Evolutionary conservation across 2,329 filamentous ascomycete species (phyloP), one percentile per base, ranked within the genome.

Genomic region (Cyphellophora europaea): DNA sequence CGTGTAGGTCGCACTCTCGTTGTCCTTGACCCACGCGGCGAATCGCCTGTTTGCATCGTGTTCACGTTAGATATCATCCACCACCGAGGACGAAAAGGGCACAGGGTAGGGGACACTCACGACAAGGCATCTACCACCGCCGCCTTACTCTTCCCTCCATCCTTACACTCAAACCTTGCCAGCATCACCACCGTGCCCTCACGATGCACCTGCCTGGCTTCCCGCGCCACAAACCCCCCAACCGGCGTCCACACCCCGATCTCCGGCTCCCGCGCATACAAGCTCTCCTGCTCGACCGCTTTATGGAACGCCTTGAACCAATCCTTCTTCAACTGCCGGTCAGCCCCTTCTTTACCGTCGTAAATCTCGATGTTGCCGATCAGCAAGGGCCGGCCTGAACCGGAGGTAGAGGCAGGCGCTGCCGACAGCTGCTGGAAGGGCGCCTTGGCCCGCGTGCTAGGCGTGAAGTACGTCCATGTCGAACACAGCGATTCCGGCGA

Each of bases 391-490:
- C n/a, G n/a, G n/a, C n/a, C n/a, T n/a, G n/a, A n/a, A n/a, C n/a
- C n/a, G 8, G 21, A n/a, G 8, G 21, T 25, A 8, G 8, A 8
- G 21, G 21, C 21, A n/a, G 21, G 21, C 21, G 8, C n/a, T 25
- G 21, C n/a, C 8, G 23, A 13, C 37, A 96, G 88, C 47, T 96
- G 93, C 49, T 95, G 88, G 69, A 95, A 89, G 65, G 96, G 95
- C 55, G 91, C 89, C 55, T 89, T 89, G 65, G 85, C 93, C 37
- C 96, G 75, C 10, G 89, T 96, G 29, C 89, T 86, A 33, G 91
- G 91, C 61, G 96, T 96, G 70, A 96, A 93, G 15, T 87, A 94
- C 62, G 95, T 96, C 89, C 89, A 96, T 61, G 89, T 88, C 14
- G 33, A 29, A 17, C 23, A 29, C 30, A 28, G 33, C 5, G 23